These are phyloP conservation scores for Fusarium nanum DNA, from an alignment of 2,329 filamentous ascomycete genomes.

Conservation along the genomic window DNA sequence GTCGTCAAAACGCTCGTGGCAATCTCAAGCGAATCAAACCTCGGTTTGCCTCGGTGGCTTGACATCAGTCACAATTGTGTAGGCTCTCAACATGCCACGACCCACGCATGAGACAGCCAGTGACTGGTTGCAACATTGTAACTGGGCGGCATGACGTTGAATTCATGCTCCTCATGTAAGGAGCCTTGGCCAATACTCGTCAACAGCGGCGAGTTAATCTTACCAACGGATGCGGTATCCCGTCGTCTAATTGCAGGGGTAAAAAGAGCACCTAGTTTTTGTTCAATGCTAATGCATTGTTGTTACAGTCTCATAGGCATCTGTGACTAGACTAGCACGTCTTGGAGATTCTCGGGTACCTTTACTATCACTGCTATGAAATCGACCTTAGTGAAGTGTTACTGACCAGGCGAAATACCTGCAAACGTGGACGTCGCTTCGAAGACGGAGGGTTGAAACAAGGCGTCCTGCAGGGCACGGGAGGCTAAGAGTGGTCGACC, in stretches of 20 bases:
- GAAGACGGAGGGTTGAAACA: constrained; percentile 13
- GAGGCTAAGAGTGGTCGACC: not conserved
- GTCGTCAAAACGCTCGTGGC: not conserved
- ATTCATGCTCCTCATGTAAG: not conserved
- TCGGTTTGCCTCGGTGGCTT: not conserved
- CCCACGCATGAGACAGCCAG: constrained; percentile 12
- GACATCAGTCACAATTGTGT: constrained; percentile 13
- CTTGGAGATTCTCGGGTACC: not conserved
- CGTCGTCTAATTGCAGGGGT: constrained; percentile 8
- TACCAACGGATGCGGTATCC: not conserved
- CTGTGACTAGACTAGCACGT: not conserved
- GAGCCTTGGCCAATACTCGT: constrained; percentile 13
- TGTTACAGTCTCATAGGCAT: not conserved
- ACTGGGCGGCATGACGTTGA: constrained; percentile 12
- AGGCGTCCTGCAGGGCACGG: constrained; percentile 10
- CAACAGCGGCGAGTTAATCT: constrained; percentile 3
- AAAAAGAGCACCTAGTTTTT: not conserved
- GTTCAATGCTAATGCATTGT: not conserved
- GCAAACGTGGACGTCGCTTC: not conserved
- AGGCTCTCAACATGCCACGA: constrained; percentile 27
- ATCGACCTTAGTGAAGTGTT: not conserved
- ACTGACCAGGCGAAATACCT: not conserved
- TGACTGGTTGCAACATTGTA: constrained; percentile 8
- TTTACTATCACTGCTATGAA: not conserved
- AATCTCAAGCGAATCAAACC: not conserved